Evolutionary conservation across 164 flowering plant genomes (phyloP).

Genomic region (Litsea cubeba): DNA sequence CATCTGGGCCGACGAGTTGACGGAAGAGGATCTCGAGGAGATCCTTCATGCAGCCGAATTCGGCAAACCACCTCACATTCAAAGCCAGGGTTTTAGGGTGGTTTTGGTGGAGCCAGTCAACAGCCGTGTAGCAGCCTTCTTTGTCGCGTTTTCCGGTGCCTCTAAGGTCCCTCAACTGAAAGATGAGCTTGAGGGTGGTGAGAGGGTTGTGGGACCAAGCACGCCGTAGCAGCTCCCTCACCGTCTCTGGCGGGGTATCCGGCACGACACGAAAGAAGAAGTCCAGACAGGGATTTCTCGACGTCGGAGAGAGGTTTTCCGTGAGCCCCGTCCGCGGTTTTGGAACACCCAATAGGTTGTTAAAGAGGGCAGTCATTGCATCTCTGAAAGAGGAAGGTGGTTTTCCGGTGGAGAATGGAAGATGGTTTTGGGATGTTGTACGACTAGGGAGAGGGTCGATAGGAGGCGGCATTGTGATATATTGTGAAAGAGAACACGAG

Average conservation of each 20-base stretch:
- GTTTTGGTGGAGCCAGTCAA: slow-evolving; percentile 34
- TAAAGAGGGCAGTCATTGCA: slow-evolving; percentile 8
- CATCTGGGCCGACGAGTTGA: slow-evolving; percentile 27
- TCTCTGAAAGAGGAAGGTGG: not conserved
- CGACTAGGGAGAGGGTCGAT: not conserved
- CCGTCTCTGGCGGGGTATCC: slow-evolving; percentile 26
- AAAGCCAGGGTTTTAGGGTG: slow-evolving; percentile 38
- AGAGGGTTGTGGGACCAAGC: slow-evolving; percentile 40
- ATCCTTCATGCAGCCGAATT: slow-evolving; percentile 33
- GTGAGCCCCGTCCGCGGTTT: slow-evolving; percentile 27
- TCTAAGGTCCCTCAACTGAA: slow-evolving; percentile 49
- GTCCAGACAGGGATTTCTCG: slow-evolving; percentile 53
- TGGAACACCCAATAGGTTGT: not conserved
- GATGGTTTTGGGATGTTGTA: not conserved
- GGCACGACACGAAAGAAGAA: slow-evolving; percentile 67
- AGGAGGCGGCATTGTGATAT: too few relatives aligned
- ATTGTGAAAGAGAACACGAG: slow-evolving; percentile 15
- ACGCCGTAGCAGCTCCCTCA: slow-evolving; percentile 18
- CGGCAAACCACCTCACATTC: slow-evolving; percentile 20
- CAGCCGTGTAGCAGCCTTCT: slow-evolving; percentile 34
- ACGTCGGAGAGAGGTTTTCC: slow-evolving; percentile 38
- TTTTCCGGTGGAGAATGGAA: not conserved
- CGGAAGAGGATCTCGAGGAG: slow-evolving; percentile 36
- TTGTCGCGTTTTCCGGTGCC: slow-evolving; percentile 48
- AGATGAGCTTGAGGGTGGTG: slow-evolving; percentile 50